Base-by-base conservation (phyloP, 2,329 filamentous ascomycete species). In the Coniochaeta prunicola region DNA sequence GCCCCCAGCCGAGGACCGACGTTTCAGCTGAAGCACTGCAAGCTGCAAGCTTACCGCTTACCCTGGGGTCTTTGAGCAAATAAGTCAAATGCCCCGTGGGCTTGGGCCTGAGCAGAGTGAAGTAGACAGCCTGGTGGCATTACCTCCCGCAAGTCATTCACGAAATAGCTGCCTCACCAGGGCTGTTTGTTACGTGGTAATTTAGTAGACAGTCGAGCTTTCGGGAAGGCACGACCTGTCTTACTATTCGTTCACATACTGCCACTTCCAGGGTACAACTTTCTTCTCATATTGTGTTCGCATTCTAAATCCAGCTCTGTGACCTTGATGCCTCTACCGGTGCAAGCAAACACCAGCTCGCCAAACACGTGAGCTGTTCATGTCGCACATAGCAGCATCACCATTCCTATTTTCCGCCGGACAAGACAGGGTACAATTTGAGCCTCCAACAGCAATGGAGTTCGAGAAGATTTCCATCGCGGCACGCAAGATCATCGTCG, bases 401-500 rank as follows among this genome's bases (percentile, higher is more conserved):
- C 36, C 19, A 24, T 45, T 21, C 40, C 19, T 45, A 10, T 45
- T 45, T 21, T 17, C 21, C 19, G 21, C 40, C 40, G 40, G 21
- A 24, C 10, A 45, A 24, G 40, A 24, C n/a, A 50, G 4, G 13
- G 24, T 30, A 17, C 24, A 50, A 50, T 26, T 26, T 8, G 21
- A 26, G n/a, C 45, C 45, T 28, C 45, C 53, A 33, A 36, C 53
- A 54, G 53, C 30, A 34, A 74, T 75, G 72, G 71, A 74, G 17
- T 72, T 74, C 36, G 70, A 73, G 38, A 69, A 68, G 56, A 66
- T 74, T 55, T 66, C 65, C 30, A 63, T 69, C 42, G 65, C 62
- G 28, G 71, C 73, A 26, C 72, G 74, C 64, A 77, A 73, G 65
- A 76, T 82, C 61, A 73, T 82, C 57, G 73, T 82, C 61, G 80